A percentile compares a stretch with the other conserved stretches of the same genome.
Conservation (phyloP, 805 yeast genomes). For the Nakazawaea laoshanensis region DNA sequence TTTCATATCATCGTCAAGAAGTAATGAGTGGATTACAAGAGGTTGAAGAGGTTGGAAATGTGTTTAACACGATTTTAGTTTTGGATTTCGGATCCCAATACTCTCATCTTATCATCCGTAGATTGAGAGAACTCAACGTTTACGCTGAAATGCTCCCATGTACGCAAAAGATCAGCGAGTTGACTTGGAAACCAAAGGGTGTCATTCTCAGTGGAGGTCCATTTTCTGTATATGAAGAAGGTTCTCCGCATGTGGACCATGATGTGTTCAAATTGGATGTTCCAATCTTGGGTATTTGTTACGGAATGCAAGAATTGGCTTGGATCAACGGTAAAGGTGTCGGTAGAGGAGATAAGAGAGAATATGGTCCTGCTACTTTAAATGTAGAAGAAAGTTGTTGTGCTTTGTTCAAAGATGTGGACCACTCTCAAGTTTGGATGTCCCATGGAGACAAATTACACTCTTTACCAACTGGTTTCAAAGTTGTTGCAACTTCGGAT, state of each 20-base stretch:
- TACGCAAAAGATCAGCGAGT: constrained; percentile 91
- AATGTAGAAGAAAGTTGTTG: constrained; percentile 59
- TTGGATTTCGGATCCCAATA: constrained; percentile 98
- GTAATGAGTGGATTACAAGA: too few relatives aligned
- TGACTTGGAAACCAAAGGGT: constrained; percentile 94
- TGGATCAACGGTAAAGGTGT: constrained; percentile 96
- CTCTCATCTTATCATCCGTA: constrained; percentile 92
- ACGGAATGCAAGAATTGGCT: constrained; percentile 98
- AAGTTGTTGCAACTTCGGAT: constrained; percentile 80
- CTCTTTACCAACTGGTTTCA: constrained; percentile 83
- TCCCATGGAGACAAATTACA: constrained; percentile 96
- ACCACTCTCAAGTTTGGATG: constrained; percentile 98
- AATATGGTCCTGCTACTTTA: constrained; percentile 93
- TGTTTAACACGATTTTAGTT: constrained; percentile 94
- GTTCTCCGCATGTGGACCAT: constrained; percentile 96
- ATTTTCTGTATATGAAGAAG: constrained; percentile 91
- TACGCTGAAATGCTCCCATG: constrained; percentile 99
- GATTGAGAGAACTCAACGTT: constrained; percentile 95
- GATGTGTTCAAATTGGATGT: constrained; percentile 85
- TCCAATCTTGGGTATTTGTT: constrained; percentile 95
- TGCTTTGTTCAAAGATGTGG: constrained; percentile 79
- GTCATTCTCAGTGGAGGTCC: constrained; percentile 96
- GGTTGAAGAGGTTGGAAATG: constrained; percentile 56
- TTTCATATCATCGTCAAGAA: too few relatives aligned
- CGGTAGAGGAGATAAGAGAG: constrained; percentile 94